phyloP scores from a whole-genome alignment of 768 basidiomycete genomes.

The Leccinum incarnatum region DNA sequence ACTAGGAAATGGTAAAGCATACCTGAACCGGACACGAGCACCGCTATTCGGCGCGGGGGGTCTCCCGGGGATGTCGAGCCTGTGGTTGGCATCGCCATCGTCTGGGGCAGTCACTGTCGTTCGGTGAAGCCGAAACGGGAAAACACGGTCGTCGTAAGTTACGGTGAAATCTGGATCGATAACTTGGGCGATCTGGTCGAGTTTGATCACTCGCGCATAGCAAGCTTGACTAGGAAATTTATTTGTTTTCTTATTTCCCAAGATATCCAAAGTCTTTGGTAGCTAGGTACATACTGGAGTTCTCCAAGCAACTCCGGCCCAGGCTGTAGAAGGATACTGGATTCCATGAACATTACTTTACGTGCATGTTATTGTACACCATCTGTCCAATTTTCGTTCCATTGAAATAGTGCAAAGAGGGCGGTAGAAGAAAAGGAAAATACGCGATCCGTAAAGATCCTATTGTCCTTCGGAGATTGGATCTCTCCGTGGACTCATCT shows the following conservation, averaged over 20 bases:
- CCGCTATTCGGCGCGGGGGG: constrained; percentile 16
- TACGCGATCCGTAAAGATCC: neutral
- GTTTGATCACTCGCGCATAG: neutral
- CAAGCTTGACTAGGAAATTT: neutral
- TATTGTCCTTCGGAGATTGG: too few relatives aligned
- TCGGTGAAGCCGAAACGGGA: constrained; percentile 2
- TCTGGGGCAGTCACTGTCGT: neutral
- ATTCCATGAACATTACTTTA: too few relatives aligned
- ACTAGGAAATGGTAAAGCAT: neutral
- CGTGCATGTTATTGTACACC: neutral
- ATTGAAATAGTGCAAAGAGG: constrained; percentile 1
- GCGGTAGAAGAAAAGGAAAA: neutral
- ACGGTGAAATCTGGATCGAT: neutral
- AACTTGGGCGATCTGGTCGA: neutral
- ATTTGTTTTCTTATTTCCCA: neutral
- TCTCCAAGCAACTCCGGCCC: too few relatives aligned
- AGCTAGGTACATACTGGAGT: neutral
- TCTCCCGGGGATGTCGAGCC: neutral
- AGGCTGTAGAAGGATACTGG: too few relatives aligned
- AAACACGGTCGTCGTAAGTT: constrained; percentile 6
- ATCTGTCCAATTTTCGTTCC: constrained; percentile 12
- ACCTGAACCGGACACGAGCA: constrained; percentile 68
- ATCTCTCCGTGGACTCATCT: neutral
- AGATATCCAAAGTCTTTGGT: neutral
- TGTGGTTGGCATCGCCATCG: constrained; percentile 2